Evolutionary conservation across 768 basidiomycete genomes (phyloP), one percentile per base, ranked within the genome.

Genomic region (Hygrophoropsis aurantiaca): DNA sequence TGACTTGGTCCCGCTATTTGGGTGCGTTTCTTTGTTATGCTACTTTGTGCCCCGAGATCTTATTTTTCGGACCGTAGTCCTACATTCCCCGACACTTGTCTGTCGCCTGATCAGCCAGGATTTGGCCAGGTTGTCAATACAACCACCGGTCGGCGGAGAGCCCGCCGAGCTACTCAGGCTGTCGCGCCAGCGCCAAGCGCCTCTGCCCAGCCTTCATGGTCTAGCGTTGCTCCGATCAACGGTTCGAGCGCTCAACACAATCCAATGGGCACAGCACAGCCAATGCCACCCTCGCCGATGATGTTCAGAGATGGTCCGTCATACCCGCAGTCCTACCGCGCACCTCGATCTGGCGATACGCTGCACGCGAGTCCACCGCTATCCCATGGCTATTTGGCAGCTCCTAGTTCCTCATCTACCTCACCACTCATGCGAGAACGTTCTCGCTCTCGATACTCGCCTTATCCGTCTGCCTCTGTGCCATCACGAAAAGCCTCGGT

Each of bases 1-100:
- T 42, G 89, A 92, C 58, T 75, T 94, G 23, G 68, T 92, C 37
- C 90, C 91, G n/a, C 70, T 94, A 33, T 93, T 94, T 66, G 90
- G 91, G 90, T 91, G 67, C 47, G 73, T 59, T 42, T 33, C 19
- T 19, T 30, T 27, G 43, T 32, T 23, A 38, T n/a, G 47, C 15
- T 49, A 33, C 32, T 52, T 37, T 3, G 42, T 46, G 44, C 18
- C 13, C 37, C 40, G 34, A 23, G 34, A 5, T 34, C 55, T 62
- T 46, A 59, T 60, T 52, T 47, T 50, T 18, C 60, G 36, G 9
- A 38, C 20, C 36, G 20, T 13, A 91, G 90, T 0, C 90, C 90
- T 19, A 88, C 81, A 39, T 93, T 93, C 61, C 90, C 90, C 6
- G 80, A 74, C 44, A 88, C 86, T 23, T 94, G 90, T 61, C 71